Percentiles rank a stretch among this genome's conserved stretches.
These are phyloP conservation scores for Fraxinus albicans DNA, from an alignment of 305 asterid genomes.

Conservation along the genomic window DNA sequence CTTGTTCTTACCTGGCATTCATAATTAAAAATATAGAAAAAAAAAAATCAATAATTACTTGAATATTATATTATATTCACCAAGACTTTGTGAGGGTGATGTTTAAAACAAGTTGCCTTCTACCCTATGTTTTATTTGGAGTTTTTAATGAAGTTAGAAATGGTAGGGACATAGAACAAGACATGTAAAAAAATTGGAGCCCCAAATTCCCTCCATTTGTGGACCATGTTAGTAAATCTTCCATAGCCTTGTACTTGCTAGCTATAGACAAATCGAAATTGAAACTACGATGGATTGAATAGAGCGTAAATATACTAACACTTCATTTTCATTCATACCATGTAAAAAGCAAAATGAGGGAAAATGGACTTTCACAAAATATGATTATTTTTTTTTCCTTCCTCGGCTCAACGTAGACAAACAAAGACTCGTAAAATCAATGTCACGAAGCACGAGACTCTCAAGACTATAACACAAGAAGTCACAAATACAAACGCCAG, in stretches of 20 bases:
- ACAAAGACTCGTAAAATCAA: not conserved
- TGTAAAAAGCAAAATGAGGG: not conserved
- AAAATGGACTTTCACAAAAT: not conserved
- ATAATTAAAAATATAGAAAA: too few relatives aligned
- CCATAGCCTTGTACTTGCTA: not conserved
- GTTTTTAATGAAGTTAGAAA: not conserved
- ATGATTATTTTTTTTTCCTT: not conserved
- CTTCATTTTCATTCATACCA: not conserved
- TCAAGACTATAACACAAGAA: not conserved
- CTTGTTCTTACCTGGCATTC: not conserved
- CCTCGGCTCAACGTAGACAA: not conserved
- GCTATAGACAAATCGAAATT: not conserved
- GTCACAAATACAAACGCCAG: not conserved
- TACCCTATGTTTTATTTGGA: not conserved
- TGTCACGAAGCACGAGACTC: not conserved
- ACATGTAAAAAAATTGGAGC: not conserved
- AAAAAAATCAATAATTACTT: too few relatives aligned
- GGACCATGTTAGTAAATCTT: not conserved
- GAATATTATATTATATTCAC: not conserved
- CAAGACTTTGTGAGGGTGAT: not conserved
- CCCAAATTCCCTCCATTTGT: not conserved
- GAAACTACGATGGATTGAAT: not conserved
- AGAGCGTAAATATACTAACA: not conserved
- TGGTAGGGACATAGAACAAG: constrained; percentile 13
- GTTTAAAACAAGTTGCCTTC: not conserved